Evolutionary conservation across 768 basidiomycete genomes (phyloP).

Genomic region (Tricholoma sp.): DNA sequence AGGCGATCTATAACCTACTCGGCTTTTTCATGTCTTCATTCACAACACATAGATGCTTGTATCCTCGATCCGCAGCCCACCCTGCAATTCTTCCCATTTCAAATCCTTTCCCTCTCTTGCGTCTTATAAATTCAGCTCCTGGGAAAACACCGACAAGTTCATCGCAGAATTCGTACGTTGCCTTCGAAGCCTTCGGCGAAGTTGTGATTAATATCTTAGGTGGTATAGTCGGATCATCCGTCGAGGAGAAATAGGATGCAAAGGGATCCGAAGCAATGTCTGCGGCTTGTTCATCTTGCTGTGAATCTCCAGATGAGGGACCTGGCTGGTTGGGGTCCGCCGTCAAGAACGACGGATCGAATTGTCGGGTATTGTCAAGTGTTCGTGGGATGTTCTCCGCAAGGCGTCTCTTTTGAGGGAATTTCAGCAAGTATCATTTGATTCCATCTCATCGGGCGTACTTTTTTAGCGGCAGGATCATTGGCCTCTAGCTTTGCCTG

Average conservation of each 20-base stretch:
- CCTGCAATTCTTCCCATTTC: slow-evolving; percentile 87
- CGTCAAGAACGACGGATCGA: slow-evolving; percentile 64
- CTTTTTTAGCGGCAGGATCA: slow-evolving; percentile 77
- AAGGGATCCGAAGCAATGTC: slow-evolving; percentile 76
- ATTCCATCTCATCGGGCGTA: slow-evolving; percentile 18
- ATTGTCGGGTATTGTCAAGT: slow-evolving; percentile 89
- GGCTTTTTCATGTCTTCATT: slow-evolving; percentile 95
- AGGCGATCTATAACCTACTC: slow-evolving; percentile 50
- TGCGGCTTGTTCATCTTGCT: slow-evolving; percentile 50
- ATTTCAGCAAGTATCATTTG: background rate
- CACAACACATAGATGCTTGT: slow-evolving; percentile 84
- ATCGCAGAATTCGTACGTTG: slow-evolving; percentile 89
- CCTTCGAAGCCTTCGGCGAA: slow-evolving; percentile 80
- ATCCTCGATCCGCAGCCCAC: slow-evolving; percentile 89
- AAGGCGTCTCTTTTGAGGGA: slow-evolving; percentile 60
- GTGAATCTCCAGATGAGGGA: slow-evolving; percentile 31
- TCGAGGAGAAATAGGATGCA: slow-evolving; percentile 66
- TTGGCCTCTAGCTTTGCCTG: slow-evolving; percentile 70
- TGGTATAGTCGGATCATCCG: slow-evolving; percentile 63
- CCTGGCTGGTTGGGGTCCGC: slow-evolving; percentile 38
- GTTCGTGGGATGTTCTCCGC: slow-evolving; percentile 85
- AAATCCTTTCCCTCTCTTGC: slow-evolving; percentile 87
- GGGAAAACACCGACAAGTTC: slow-evolving; percentile 88
- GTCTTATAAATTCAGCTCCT: slow-evolving; percentile 81
- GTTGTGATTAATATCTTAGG: slow-evolving; percentile 91